Conservation (phyloP, 192 early-diverging fungal genomes). For the Lobosporangium transversale region DNA sequence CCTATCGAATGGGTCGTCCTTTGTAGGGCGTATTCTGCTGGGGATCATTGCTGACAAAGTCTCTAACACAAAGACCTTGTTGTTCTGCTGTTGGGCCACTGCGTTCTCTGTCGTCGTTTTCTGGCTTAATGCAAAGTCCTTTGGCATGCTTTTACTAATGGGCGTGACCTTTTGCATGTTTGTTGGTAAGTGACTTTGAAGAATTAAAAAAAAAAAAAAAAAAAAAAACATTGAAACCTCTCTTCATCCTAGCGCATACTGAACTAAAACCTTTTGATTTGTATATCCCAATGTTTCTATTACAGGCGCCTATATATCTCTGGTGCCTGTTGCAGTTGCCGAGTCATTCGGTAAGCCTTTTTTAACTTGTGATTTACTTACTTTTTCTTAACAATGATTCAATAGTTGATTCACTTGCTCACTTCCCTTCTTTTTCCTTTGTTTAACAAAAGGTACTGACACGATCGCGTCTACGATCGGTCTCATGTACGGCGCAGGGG, state of each 20-base stretch:
- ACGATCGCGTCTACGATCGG: slow-evolving; percentile 55
- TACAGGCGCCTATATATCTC: slow-evolving; percentile 57
- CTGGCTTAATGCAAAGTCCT: slow-evolving; percentile 60
- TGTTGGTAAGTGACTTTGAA: slow-evolving; percentile 34
- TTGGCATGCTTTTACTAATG: slow-evolving; percentile 53
- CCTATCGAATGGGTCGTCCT: slow-evolving; percentile 33
- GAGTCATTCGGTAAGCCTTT: slow-evolving; percentile 50
- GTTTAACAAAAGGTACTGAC: slow-evolving; percentile 26
- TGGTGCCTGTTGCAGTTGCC: slow-evolving; percentile 53
- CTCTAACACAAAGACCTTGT: slow-evolving; percentile 50
- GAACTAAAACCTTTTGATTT: too few relatives aligned
- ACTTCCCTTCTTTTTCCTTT: neutral
- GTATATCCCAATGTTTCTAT: neutral
- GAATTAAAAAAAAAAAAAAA: too few relatives aligned
- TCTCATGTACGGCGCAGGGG: slow-evolving; percentile 52
- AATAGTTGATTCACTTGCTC: too few relatives aligned
- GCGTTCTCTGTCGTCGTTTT: slow-evolving; percentile 53
- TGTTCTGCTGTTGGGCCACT: slow-evolving; percentile 36
- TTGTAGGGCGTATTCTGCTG: slow-evolving; percentile 40
- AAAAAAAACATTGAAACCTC: too few relatives aligned
- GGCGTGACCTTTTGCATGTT: slow-evolving; percentile 55
- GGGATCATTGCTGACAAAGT: slow-evolving; percentile 53
- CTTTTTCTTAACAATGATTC: neutral
- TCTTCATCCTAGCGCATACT: too few relatives aligned
- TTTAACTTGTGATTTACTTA: neutral